Conservation (phyloP, 202 grass and related monocot species). For the Musa balbisiana region DNA sequence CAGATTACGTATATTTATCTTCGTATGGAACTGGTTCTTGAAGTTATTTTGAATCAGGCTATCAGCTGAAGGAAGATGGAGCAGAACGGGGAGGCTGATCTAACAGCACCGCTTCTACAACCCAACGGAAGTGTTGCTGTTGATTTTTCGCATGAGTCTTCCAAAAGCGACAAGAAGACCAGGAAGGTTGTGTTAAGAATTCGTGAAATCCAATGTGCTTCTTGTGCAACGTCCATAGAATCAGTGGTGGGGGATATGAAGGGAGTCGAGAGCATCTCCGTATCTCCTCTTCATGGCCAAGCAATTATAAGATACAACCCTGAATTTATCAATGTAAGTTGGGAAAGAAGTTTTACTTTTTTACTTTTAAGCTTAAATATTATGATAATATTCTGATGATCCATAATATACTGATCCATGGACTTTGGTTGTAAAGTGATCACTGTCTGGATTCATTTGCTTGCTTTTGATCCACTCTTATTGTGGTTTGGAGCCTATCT, state of each 20-base stretch:
- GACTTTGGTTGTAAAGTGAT: background rate
- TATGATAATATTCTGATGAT: background rate
- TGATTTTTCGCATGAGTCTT: conserved; percentile 21
- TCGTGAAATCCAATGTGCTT: conserved; percentile 69
- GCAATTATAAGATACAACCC: conserved; percentile 60
- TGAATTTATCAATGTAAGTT: conserved; percentile 56
- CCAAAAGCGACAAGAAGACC: conserved; percentile 27
- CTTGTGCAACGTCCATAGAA: conserved; percentile 65
- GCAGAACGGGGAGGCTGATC: conserved; percentile 31
- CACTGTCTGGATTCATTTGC: background rate
- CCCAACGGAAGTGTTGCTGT: background rate
- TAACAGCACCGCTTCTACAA: conserved; percentile 55
- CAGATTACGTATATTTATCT: background rate
- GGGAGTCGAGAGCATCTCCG: conserved; percentile 77
- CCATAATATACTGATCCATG: background rate
- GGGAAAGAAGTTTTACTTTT: conserved; percentile 14
- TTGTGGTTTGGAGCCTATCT: background rate
- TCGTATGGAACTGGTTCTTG: background rate
- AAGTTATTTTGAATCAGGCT: background rate
- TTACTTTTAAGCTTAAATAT: conserved; percentile 9
- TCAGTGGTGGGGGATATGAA: conserved; percentile 53
- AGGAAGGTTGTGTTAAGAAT: conserved; percentile 57
- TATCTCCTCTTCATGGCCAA: conserved; percentile 61
- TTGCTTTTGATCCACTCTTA: background rate
- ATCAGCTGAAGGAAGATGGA: conserved; percentile 27